Evolutionary conservation across 2,329 filamentous ascomycete species (phyloP).

Genomic region (Cryphonectria naterciae): DNA sequence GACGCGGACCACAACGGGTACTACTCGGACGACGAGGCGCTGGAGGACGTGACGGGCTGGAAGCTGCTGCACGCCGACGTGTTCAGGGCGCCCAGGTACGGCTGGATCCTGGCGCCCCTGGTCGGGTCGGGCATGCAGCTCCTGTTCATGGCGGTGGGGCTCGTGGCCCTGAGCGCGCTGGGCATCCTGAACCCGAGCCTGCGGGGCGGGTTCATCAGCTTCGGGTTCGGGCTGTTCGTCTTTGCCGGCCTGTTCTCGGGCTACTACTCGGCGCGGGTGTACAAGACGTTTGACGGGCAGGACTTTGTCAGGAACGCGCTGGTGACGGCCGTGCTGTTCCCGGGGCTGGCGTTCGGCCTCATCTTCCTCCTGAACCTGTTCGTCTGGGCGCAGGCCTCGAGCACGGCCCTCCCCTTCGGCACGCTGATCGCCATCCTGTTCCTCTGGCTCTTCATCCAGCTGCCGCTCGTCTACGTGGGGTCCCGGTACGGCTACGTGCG

Average conservation of each 20-base stretch:
- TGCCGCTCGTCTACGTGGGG: slow-evolving; percentile 81
- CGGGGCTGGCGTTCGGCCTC: slow-evolving; percentile 74
- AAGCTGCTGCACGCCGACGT: slow-evolving; percentile 88
- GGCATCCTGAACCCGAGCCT: slow-evolving; percentile 85
- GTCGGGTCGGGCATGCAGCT: slow-evolving; percentile 87
- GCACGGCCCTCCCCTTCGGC: slow-evolving; percentile 82
- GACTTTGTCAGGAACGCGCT: slow-evolving; percentile 77
- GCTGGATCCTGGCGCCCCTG: slow-evolving; percentile 76
- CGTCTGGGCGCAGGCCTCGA: slow-evolving; percentile 87
- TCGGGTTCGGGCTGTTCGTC: slow-evolving; percentile 80
- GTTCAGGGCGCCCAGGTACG: slow-evolving; percentile 73
- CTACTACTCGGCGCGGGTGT: slow-evolving; percentile 83
- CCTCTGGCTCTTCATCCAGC: slow-evolving; percentile 84
- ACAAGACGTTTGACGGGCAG: slow-evolving; percentile 79
- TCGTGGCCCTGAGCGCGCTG: slow-evolving; percentile 73
- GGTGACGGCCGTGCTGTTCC: slow-evolving; percentile 77
- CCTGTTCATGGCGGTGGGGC: slow-evolving; percentile 76
- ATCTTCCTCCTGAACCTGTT: slow-evolving; percentile 85
- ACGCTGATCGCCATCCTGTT: slow-evolving; percentile 73
- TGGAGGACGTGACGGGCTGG: slow-evolving; percentile 86
- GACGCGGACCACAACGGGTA: slow-evolving; percentile 55
- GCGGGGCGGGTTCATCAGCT: slow-evolving; percentile 86
- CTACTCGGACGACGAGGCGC: slow-evolving; percentile 68
- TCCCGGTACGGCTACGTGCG: slow-evolving; percentile 76
- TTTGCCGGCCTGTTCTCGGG: slow-evolving; percentile 84